A percentile compares a stretch with the other conserved stretches of the same genome.
These are phyloP conservation scores for Saturnispora quitensis DNA, from an alignment of 805 yeast genomes.

Conservation along the genomic window DNA sequence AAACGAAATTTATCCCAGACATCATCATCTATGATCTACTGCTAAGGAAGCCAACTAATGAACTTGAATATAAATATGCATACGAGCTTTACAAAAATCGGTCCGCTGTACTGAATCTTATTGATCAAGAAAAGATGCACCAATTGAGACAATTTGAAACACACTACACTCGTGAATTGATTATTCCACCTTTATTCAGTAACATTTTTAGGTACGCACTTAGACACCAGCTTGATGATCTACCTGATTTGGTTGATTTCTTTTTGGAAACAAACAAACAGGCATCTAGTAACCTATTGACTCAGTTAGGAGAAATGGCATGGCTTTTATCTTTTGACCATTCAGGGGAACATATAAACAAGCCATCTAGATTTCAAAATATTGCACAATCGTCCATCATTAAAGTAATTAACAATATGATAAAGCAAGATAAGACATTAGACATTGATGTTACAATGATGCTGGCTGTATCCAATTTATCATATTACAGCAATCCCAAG, in stretches of 20 bases:
- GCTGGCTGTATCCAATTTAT: conserved; percentile 23
- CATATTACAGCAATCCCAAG: conserved; percentile 17
- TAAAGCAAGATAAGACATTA: conserved; percentile 10
- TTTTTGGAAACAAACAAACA: conserved; percentile 13
- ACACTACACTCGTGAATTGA: conserved; percentile 13
- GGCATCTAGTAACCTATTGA: conserved; percentile 11
- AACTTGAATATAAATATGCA: conserved; percentile 19
- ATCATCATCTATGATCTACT: conserved; percentile 24
- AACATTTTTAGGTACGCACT: conserved; percentile 21
- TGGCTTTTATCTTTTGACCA: conserved; percentile 25
- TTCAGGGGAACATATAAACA: conserved; percentile 19
- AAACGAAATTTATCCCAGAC: conserved; percentile 17
- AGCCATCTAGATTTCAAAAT: conserved; percentile 17
- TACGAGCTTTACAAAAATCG: conserved; percentile 19
- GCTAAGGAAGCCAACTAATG: conserved; percentile 20
- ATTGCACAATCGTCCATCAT: conserved; percentile 22
- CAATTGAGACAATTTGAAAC: conserved; percentile 16
- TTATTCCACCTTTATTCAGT: conserved; percentile 22
- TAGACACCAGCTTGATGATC: conserved; percentile 15
- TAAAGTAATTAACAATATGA: conserved; percentile 16
- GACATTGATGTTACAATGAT: conserved; percentile 21
- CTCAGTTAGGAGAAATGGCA: conserved; percentile 23
- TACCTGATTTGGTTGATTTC: conserved; percentile 17
- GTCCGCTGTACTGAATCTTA: conserved; percentile 12
- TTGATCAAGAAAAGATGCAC: conserved; percentile 24